These are phyloP conservation scores for Phoenix roebelenii DNA, from an alignment of 176 grass and related monocot genomes.

Conservation along the genomic window DNA sequence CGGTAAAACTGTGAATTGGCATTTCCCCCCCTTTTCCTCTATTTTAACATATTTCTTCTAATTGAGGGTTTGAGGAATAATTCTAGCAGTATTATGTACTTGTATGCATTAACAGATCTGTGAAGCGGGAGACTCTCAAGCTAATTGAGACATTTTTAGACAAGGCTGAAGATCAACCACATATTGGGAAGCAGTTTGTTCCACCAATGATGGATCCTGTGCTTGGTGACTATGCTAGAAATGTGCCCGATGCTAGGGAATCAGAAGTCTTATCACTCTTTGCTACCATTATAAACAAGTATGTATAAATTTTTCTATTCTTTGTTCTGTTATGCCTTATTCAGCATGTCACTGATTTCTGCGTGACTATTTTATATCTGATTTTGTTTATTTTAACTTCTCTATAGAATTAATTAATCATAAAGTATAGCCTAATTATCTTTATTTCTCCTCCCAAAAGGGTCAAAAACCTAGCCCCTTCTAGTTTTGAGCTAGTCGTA, in stretches of 20 bases:
- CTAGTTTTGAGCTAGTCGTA: too few relatives aligned
- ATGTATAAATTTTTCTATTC: slow-evolving; percentile 19
- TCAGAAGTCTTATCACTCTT: slow-evolving; percentile 96
- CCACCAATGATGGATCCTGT: slow-evolving; percentile 99
- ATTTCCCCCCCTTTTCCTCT: background rate
- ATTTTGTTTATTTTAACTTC: too few relatives aligned
- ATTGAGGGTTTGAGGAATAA: too few relatives aligned
- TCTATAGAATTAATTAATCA: too few relatives aligned
- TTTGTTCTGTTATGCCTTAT: background rate
- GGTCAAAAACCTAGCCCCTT: too few relatives aligned
- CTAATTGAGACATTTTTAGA: slow-evolving; percentile 98
- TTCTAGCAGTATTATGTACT: background rate
- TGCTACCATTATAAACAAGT: slow-evolving; percentile 99
- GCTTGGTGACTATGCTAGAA: slow-evolving; percentile 92
- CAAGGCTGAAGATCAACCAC: slow-evolving; percentile 96
- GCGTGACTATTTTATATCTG: too few relatives aligned
- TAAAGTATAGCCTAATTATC: too few relatives aligned
- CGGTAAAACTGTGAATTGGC: slow-evolving; percentile 33
- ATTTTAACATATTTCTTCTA: slow-evolving; percentile 5
- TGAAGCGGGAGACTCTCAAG: slow-evolving; percentile 96
- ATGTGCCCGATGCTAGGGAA: slow-evolving; percentile 98
- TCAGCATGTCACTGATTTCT: too few relatives aligned
- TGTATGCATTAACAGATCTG: slow-evolving; percentile 51
- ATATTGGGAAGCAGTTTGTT: slow-evolving; percentile 94
- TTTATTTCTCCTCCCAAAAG: too few relatives aligned